Conservation (phyloP, 179 eudicot genomes). For the Beta lomatogona region DNA sequence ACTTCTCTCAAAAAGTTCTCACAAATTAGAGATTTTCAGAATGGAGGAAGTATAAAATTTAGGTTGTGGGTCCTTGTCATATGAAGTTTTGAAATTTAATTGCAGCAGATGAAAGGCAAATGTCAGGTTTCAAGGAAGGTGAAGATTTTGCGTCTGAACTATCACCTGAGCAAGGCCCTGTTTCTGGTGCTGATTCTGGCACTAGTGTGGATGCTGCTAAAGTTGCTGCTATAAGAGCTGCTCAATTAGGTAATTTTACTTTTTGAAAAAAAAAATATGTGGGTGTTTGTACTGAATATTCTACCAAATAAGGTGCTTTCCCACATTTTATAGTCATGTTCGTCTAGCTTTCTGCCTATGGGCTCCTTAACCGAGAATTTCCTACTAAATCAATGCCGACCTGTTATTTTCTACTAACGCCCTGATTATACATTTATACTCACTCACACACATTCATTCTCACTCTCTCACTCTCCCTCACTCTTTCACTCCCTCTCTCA, state of each 20-base stretch:
- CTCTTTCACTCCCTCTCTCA: too few species aligned
- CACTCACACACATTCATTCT: too few species aligned
- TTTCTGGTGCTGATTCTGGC: constrained; percentile 48
- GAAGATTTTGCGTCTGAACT: constrained; percentile 42
- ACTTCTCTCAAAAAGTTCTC: too few species aligned
- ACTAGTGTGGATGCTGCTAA: constrained; percentile 78
- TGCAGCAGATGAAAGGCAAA: constrained; percentile 43
- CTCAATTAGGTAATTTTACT: constrained; percentile 67
- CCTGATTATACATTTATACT: too few species aligned
- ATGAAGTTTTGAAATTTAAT: constrained; percentile 17
- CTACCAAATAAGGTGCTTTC: background rate
- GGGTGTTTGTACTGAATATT: background rate
- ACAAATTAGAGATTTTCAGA: too few species aligned
- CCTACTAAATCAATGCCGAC: background rate
- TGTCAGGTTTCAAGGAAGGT: constrained; percentile 45
- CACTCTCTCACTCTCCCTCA: too few species aligned
- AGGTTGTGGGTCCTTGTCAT: constrained; percentile 16
- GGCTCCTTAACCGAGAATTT: background rate
- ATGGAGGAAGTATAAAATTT: background rate
- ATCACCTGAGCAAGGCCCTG: constrained; percentile 42
- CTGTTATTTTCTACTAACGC: too few species aligned
- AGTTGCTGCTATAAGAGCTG: constrained; percentile 94
- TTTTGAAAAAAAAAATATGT: background rate
- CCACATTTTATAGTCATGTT: background rate
- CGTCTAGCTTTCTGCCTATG: background rate